Evolutionary conservation across 1,284 basidiomycete species (phyloP).

Genomic region (Apiotrichum domesticum): DNA sequence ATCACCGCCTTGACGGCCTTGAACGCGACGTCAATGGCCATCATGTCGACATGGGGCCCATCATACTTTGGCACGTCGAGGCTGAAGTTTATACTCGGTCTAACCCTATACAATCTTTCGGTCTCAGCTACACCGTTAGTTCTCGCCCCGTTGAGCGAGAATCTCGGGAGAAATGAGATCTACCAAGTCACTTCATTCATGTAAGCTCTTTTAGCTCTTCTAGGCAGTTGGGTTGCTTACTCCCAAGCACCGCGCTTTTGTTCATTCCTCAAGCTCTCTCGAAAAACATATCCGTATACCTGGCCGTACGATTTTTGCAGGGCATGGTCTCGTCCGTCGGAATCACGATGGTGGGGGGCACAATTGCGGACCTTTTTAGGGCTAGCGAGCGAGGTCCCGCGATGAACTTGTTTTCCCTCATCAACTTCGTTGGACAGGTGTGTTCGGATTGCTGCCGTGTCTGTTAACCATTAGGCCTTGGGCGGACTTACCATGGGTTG

Average conservation of each 20-base stretch:
- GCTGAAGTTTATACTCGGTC: constrained; percentile 20
- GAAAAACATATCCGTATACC: constrained; percentile 32
- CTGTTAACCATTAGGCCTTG: background rate
- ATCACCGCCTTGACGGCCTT: constrained; percentile 26
- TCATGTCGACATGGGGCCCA: constrained; percentile 27
- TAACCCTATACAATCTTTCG: constrained; percentile 29
- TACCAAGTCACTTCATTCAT: constrained; percentile 37
- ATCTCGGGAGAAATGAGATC: constrained; percentile 36
- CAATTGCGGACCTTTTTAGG: constrained; percentile 43
- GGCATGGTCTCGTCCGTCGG: constrained; percentile 33
- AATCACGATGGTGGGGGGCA: constrained; percentile 43
- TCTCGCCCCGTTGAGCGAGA: constrained; percentile 42
- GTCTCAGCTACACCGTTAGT: constrained; percentile 38
- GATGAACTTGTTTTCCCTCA: constrained; percentile 47
- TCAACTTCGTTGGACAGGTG: constrained; percentile 43
- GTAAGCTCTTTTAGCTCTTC: constrained; percentile 22
- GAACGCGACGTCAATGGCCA: constrained; percentile 26
- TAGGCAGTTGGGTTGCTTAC: too few species aligned
- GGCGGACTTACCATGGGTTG: constrained; percentile 22
- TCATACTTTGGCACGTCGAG: constrained; percentile 26
- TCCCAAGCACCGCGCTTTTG: constrained; percentile 23
- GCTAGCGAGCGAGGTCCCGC: constrained; percentile 43
- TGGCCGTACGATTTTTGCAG: constrained; percentile 42
- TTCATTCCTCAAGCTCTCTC: constrained; percentile 43
- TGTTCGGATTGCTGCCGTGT: too few species aligned